Base-by-base conservation (phyloP, 331 rosid species). In the Acacia concinna region DNA sequence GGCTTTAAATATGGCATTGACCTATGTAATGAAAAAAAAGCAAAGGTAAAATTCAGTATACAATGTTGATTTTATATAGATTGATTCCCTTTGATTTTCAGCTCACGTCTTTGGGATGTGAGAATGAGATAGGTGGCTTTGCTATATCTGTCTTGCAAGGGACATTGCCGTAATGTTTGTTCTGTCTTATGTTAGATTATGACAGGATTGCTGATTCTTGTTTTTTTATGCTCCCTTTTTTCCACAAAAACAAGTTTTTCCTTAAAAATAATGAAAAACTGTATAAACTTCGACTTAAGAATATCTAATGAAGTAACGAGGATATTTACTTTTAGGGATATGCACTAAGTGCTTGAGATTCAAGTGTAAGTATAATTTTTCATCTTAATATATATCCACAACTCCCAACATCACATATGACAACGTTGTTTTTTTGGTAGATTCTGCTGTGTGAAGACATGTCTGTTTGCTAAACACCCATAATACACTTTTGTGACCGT, bases 101-200 rank as follows among this genome's bases (percentile, higher is more conserved):
- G 60, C 66, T 43, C 76, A 68, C 60, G 27, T 74, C 46, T 63
- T 73, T 37, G 68, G 73, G 37, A 75, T 81, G 37, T 57, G 49
- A 25, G 27, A 12, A 49, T n/a, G 74, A 70, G 59, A 70, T 44
- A 34, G 64, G 71, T 17, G 44, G 37, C 37, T 57, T 68, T 68
- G 66, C 57, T 46, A 21, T 40, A 37, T 43, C 14, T 57, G 56
- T 41, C 32, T 68, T 52, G 71, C 32, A 51, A 46, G 43, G 73
- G 57, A 35, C 71, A 31, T 20, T 64, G 6, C 31, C 20, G 18
- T 21, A 44, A 10, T 40, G 52, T 23, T 66, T 49, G 8, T 18
- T 52, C 1, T 41, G 63, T 38, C 20, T 14, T 65, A 4, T 38
- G 25, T 73, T 28, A 38, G 65, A 14, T 20, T 59, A 21, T 37